Evolutionary conservation across 768 basidiomycete species (phyloP).

Genomic region (Neoboletus magnificus): DNA sequence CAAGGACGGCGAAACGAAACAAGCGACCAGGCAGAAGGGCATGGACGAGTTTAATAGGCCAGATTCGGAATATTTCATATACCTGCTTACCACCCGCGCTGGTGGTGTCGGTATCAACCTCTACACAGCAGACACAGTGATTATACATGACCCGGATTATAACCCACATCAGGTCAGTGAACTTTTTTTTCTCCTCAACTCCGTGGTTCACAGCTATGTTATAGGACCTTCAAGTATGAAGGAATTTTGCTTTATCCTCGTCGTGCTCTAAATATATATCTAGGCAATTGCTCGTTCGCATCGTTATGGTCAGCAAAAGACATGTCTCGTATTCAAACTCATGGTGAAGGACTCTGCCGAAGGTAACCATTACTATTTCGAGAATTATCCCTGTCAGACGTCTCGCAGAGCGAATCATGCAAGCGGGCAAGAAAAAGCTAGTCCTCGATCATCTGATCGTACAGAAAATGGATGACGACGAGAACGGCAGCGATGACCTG

Average conservation of each 20-base stretch:
- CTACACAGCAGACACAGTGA: slow-evolving; percentile 89
- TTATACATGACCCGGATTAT: slow-evolving; percentile 94
- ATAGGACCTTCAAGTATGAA: slow-evolving; percentile 83
- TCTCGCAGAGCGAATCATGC: slow-evolving; percentile 80
- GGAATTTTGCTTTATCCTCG: neutral
- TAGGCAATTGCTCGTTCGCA: slow-evolving; percentile 94
- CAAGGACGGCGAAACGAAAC: slow-evolving; percentile 88
- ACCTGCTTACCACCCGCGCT: slow-evolving; percentile 87
- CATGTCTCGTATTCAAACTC: slow-evolving; percentile 91
- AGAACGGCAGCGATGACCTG: slow-evolving; percentile 73
- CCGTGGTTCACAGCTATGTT: slow-evolving; percentile 9
- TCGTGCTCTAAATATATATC: slow-evolving; percentile 4
- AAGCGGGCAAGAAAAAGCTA: slow-evolving; percentile 93
- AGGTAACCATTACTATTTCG: slow-evolving; percentile 43
- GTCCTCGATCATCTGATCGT: slow-evolving; percentile 94
- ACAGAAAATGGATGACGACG: slow-evolving; percentile 89
- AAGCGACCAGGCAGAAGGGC: slow-evolving; percentile 80
- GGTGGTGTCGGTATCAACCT: slow-evolving; percentile 94
- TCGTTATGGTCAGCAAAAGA: slow-evolving; percentile 93
- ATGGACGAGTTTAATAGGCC: slow-evolving; percentile 95
- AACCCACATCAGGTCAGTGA: slow-evolving; percentile 86
- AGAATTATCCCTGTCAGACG: neutral
- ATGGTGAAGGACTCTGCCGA: slow-evolving; percentile 95
- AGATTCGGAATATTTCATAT: slow-evolving; percentile 86
- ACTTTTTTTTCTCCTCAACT: neutral